Percentiles rank a stretch among this genome's conserved stretches.
Conservation (phyloP, 2,329 filamentous ascomycete genomes). For the Ophiocordyceps camponoti-floridani region DNA sequence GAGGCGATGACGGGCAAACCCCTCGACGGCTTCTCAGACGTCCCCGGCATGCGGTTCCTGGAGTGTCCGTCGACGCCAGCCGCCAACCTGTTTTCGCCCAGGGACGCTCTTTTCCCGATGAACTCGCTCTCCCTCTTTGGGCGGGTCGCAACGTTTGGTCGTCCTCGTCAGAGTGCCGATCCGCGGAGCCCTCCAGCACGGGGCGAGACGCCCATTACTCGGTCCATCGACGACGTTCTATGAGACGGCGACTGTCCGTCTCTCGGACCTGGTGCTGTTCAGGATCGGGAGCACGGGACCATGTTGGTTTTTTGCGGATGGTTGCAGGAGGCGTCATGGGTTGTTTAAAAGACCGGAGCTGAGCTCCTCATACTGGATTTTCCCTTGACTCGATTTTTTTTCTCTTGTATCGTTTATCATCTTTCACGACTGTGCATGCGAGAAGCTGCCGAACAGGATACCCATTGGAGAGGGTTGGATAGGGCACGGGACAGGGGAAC, state of each 20-base stretch:
- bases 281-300: too few relatives aligned
- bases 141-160: slow-evolving; percentile 23
- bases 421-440: background rate
- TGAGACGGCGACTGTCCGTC: slow-evolving; percentile 17
- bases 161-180: slow-evolving; percentile 36
- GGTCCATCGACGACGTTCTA: slow-evolving; percentile 63
- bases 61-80: slow-evolving; percentile 32
- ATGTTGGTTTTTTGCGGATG: background rate
- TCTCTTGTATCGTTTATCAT: background rate
- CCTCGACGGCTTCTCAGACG: slow-evolving; percentile 28
- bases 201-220: slow-evolving; percentile 56
- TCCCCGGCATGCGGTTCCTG: slow-evolving; percentile 31
- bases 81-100: slow-evolving; percentile 35
- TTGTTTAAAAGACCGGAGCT: background rate
- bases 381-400: background rate
- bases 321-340: background rate
- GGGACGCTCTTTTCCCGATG: slow-evolving; percentile 31
- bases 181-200: slow-evolving; percentile 59
- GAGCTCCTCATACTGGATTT: background rate
- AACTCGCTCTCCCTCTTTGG: slow-evolving; percentile 35
- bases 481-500: background rate
- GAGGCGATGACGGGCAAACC: slow-evolving; percentile 58
- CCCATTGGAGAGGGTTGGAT: background rate
- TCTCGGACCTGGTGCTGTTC: too few relatives aligned
- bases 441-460: background rate